Conservation (phyloP, 2,329 filamentous ascomycete species). For the Epichloe scottii region DNA sequence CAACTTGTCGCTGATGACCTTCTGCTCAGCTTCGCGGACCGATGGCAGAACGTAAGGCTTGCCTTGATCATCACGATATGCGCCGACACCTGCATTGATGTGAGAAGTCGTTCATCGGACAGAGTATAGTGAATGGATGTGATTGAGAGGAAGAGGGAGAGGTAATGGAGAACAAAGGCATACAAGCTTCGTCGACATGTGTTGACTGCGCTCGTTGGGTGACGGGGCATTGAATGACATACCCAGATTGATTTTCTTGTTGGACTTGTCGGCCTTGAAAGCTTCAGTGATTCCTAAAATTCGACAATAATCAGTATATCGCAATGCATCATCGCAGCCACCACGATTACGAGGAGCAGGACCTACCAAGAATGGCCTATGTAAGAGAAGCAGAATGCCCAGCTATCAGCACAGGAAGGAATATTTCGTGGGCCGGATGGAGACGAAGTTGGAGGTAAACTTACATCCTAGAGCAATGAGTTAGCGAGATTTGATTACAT, state of each 20-base stretch:
- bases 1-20: constrained; percentile 61
- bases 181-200: neutral
- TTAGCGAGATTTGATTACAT: neutral
- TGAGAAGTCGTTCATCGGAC: constrained; percentile 8
- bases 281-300: constrained; percentile 79
- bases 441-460: neutral
- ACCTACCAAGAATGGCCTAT: constrained; percentile 64
- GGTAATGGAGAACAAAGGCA: neutral
- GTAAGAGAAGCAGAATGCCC: neutral
- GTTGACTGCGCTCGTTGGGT: neutral
- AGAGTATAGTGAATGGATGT: constrained; percentile 3
- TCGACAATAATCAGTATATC: constrained; percentile 11
- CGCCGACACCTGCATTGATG: constrained; percentile 62
- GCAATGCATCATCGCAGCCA: neutral
- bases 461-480: constrained; percentile 8
- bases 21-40: constrained; percentile 77
- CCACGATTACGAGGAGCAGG: constrained; percentile 1
- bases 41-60: constrained; percentile 97
- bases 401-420: neutral
- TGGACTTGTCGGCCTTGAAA: constrained; percentile 91
- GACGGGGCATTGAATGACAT: constrained; percentile 18
- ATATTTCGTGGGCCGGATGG: neutral
- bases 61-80: constrained; percentile 95
- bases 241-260: constrained; percentile 97
- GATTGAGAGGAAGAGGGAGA: neutral